Conservation (phyloP, 2,329 filamentous ascomycete species). For the Pyrenochaeta sp. region DNA sequence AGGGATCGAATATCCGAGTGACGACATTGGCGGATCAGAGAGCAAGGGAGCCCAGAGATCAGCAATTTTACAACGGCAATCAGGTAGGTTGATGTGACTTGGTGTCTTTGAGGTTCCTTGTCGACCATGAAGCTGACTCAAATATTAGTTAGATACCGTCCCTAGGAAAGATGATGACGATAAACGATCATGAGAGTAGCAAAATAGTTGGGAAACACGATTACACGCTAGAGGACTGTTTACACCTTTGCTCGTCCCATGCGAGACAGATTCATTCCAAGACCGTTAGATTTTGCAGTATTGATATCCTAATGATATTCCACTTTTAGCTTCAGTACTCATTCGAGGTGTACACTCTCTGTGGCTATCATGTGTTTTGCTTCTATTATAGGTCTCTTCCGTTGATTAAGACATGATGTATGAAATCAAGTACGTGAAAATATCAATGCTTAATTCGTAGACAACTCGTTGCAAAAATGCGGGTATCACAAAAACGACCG, state of each 20-base stretch:
- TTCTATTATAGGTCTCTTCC: neutral
- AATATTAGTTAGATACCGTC: conserved; percentile 14
- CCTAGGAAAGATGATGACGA: conserved; percentile 17
- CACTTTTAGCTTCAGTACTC: neutral
- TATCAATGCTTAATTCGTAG: neutral
- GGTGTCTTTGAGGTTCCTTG: neutral
- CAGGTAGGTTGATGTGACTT: conserved; percentile 65
- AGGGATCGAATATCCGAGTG: conserved; percentile 48
- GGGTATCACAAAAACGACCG: conserved; percentile 2
- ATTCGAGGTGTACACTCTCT: neutral
- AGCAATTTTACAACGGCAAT: conserved; percentile 91
- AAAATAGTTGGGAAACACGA: neutral
- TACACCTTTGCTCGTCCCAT: neutral
- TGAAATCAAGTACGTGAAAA: neutral
- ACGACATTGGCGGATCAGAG: conserved; percentile 57
- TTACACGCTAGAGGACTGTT: neutral
- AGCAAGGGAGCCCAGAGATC: conserved; percentile 63
- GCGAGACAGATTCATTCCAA: neutral
- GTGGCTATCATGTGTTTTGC: neutral
- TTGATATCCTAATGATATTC: neutral
- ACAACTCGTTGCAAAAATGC: neutral
- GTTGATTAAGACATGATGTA: neutral
- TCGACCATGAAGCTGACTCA: conserved; percentile 2
- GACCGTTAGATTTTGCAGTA: neutral
- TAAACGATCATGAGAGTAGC: conserved; percentile 1